Base-by-base conservation (phyloP, 176 grass and related monocot species). In the Stipa capillata region DNA sequence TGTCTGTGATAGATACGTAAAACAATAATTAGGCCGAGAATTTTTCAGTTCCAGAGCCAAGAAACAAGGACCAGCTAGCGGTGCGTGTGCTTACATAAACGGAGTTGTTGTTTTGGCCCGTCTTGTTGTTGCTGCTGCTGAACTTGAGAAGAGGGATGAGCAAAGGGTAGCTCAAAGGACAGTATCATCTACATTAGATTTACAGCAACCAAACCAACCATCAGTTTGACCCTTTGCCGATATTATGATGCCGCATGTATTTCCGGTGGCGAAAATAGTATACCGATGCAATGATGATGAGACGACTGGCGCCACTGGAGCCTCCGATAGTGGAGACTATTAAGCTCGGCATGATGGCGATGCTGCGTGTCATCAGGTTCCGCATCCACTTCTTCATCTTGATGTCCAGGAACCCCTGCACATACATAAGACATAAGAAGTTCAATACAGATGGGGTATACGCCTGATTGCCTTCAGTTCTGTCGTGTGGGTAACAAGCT, bases 131-230 rank as follows among this genome's bases (percentile, higher is more conserved):
- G 25, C 87, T 85, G 66, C 89, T 86, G 82, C 93, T 96, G 78
- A 96, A 96, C 59, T 92, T 96, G 41, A 96, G 93, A 54, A 96
- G 93, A 69, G 93, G 93, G 27, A 92, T 92, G 89, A 85, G 89
- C 63, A 83, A 96, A 96, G 65, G 93, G 93, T 7, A 96, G 78
- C 74, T 96, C 89, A 74, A 95, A 78, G 12, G 93, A 95, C 6
- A 95, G 83, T 51, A 95, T 92, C 93, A 95, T 92, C 93, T 95
- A 78, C 36, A 83, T 47, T 25, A 65, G 42, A 62, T 7, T 16
- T 36, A 50, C 13, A 81, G 5, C 37, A 75, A 43, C 49, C 35
- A 54, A 62, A 71, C 12, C n/a, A n/a, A n/a, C n/a, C n/a, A n/a
- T n/a, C n/a, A n/a, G n/a, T n/a, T n/a, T n/a, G n/a, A n/a, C n/a